These are phyloP conservation scores for Serendipita vermifera DNA, from an alignment of 768 basidiomycete species.

Conservation along the genomic window DNA sequence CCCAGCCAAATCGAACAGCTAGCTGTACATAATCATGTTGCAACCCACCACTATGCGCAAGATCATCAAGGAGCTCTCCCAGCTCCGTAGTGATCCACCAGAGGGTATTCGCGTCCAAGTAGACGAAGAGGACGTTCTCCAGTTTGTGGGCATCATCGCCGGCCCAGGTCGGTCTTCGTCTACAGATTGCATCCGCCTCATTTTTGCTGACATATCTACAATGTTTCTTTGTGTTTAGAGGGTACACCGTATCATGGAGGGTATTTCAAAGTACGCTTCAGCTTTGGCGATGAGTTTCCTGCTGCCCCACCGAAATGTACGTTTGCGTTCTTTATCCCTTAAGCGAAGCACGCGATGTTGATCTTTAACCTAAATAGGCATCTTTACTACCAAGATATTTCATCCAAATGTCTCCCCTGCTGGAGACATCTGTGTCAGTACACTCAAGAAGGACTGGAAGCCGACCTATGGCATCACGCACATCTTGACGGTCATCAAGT, in stretches of 20 bases:
- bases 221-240: slow-evolving; percentile 23
- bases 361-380: slow-evolving; percentile 39
- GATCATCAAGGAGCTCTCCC: slow-evolving; percentile 43
- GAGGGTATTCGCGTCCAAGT: slow-evolving; percentile 86
- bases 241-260: slow-evolving; percentile 60
- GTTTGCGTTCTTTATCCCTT: slow-evolving; percentile 18
- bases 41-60: not conserved
- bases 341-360: not conserved
- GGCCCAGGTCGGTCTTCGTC: slow-evolving; percentile 58
- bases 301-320: slow-evolving; percentile 87
- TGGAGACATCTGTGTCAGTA: slow-evolving; percentile 95
- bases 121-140: slow-evolving; percentile 78
- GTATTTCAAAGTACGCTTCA: slow-evolving; percentile 67
- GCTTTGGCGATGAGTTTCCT: slow-evolving; percentile 88
- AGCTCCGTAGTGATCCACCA: slow-evolving; percentile 68
- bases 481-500: slow-evolving; percentile 87
- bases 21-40: not conserved
- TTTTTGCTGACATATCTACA: not conserved
- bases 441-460: slow-evolving; percentile 95
- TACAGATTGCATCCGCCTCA: not conserved
- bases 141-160: slow-evolving; percentile 76
- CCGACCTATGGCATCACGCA: slow-evolving; percentile 80
- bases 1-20: no score
- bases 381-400: slow-evolving; percentile 89
- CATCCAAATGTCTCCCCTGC: slow-evolving; percentile 86